These are phyloP conservation scores for Mortierella polycephala DNA, from an alignment of 371 early-diverging fungal species.

Conservation along the genomic window DNA sequence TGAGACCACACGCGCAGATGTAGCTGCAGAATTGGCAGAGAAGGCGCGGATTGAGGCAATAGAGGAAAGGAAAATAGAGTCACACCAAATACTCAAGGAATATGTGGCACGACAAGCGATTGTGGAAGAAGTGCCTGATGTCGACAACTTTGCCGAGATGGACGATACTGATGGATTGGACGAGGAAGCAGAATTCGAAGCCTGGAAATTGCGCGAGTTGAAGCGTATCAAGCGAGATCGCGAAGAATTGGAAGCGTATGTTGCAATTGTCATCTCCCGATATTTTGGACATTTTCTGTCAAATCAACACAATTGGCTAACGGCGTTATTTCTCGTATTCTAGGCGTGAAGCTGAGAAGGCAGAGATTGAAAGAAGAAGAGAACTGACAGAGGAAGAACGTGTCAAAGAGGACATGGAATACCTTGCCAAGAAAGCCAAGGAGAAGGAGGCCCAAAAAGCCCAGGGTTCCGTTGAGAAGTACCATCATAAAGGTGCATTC, in stretches of 20 bases:
- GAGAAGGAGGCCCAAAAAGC: conserved; percentile 58
- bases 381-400: conserved; percentile 86
- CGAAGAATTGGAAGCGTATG: conserved; percentile 79
- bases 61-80: conserved; percentile 78
- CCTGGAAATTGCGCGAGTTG: conserved; percentile 95
- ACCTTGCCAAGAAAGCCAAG: conserved; percentile 66
- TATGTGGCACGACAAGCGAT: conserved; percentile 68
- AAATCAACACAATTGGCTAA: too few species aligned
- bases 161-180: conserved; percentile 94
- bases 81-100: conserved; percentile 81
- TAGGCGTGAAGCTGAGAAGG: conserved; percentile 79
- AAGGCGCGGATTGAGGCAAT: conserved; percentile 61
- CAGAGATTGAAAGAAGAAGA: conserved; percentile 83
- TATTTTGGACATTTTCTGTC: neutral
- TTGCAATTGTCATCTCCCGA: conserved; percentile 13
- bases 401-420: conserved; percentile 74
- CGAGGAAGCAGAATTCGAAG: conserved; percentile 87
- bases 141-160: conserved; percentile 59
- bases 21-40: conserved; percentile 73
- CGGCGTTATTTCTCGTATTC: neutral
- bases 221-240: conserved; percentile 89
- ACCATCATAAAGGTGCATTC: conserved; percentile 91
- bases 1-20: conserved; percentile 69
- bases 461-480: conserved; percentile 77
- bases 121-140: conserved; percentile 56